Evolutionary conservation across 2,329 filamentous ascomycete genomes (phyloP).

Genomic region (Xylaria sp.): DNA sequence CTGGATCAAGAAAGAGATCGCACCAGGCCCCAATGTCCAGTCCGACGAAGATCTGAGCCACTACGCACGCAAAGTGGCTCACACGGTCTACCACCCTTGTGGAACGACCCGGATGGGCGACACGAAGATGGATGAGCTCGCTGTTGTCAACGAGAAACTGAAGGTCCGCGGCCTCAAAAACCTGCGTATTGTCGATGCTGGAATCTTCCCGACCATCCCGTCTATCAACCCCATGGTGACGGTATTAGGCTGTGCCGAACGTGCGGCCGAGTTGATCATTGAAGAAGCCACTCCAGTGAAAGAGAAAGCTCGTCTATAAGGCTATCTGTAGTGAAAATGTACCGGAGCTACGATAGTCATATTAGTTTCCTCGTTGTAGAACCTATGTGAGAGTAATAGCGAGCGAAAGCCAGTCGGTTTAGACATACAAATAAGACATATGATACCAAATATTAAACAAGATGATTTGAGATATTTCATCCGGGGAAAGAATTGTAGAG

Average conservation of each 20-base stretch:
- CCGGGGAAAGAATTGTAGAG: neutral
- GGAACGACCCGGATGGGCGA: conserved; percentile 94
- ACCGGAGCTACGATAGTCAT: neutral
- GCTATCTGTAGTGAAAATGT: neutral
- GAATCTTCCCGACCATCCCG: conserved; percentile 88
- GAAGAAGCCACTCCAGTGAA: conserved; percentile 67
- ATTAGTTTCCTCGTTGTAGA: neutral
- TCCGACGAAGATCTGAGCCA: conserved; percentile 83
- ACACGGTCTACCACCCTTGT: conserved; percentile 91
- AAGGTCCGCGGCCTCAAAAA: conserved; percentile 78
- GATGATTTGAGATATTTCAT: neutral
- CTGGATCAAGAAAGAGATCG: conserved; percentile 86
- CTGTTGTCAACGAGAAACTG: conserved; percentile 82
- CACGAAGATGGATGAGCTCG: conserved; percentile 71
- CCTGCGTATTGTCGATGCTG: conserved; percentile 84
- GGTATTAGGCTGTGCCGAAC: conserved; percentile 84
- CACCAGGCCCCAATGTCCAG: conserved; percentile 77
- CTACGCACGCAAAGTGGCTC: conserved; percentile 83
- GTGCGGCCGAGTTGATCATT: conserved; percentile 84
- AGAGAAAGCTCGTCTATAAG: conserved; percentile 50
- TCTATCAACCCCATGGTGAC: conserved; percentile 93
- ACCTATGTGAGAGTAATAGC: neutral
- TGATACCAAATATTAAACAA: neutral
- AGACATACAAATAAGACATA: conserved; percentile 8
- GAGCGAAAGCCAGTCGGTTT: neutral